Conservation (phyloP, 2,329 filamentous ascomycete species). For the Scorias spongiosa region DNA sequence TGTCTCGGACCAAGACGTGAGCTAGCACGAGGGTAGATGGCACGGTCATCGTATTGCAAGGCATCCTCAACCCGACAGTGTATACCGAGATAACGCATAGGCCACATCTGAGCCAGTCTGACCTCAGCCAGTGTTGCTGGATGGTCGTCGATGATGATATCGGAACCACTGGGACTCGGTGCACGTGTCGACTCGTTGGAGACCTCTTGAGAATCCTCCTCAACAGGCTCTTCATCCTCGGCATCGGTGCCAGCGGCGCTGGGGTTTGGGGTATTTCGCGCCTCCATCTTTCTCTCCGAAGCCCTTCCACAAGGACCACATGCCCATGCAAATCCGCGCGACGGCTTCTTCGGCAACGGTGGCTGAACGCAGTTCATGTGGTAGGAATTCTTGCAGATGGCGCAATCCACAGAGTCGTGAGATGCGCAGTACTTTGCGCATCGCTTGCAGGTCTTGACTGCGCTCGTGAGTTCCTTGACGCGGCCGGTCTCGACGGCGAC, state of each 20-base stretch:
- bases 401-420: conserved; percentile 93
- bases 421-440: conserved; percentile 83
- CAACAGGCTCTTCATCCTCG: conserved; percentile 49
- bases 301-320: conserved; percentile 90
- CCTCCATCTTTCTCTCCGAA: conserved; percentile 86
- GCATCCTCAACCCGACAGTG: conserved; percentile 93
- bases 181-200: conserved; percentile 49
- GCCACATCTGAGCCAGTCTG: conserved; percentile 87
- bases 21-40: conserved; percentile 85
- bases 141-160: conserved; percentile 41
- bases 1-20: conserved; percentile 83
- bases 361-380: conserved; percentile 97
- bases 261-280: conserved; percentile 66
- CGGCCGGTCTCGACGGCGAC: conserved; percentile 87
- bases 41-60: conserved; percentile 84
- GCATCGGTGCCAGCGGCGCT: conserved; percentile 37
- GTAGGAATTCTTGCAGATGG: conserved; percentile 86
- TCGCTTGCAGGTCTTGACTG: conserved; percentile 89
- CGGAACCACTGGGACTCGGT: conserved; percentile 28
- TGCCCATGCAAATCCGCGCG: conserved; percentile 93
- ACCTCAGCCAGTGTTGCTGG: conserved; percentile 70
- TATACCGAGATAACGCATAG: conserved; percentile 86
- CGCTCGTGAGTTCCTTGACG: conserved; percentile 88
- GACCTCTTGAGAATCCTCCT: conserved; percentile 52
- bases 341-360: conserved; percentile 85